These are phyloP conservation scores for Thalassiosira mediterranea DNA, from an alignment of 352 stramenopile species.

Conservation along the genomic window DNA sequence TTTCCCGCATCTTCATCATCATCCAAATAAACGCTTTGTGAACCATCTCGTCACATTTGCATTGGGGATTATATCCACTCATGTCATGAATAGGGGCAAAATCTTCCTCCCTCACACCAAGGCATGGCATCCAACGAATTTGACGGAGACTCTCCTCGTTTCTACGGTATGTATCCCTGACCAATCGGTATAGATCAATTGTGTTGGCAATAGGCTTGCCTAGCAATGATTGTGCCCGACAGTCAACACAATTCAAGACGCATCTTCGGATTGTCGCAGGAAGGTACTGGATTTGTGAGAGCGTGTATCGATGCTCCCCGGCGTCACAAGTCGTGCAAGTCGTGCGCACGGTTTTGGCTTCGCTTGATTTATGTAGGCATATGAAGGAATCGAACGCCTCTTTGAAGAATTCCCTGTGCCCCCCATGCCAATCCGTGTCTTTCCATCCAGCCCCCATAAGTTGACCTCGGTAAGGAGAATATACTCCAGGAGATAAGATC, in stretches of 20 bases:
- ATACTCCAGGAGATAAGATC: slow-evolving; percentile 7
- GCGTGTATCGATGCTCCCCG: slow-evolving; percentile 4
- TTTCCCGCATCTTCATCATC: too few species aligned
- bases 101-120: slow-evolving; percentile 12
- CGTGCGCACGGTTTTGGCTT: background rate
- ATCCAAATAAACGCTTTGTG: background rate
- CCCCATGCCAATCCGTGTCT: slow-evolving; percentile 13
- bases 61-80: slow-evolving; percentile 19
- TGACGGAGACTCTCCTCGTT: slow-evolving; percentile 1
- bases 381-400: slow-evolving; percentile 13
- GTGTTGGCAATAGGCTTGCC: slow-evolving; percentile 14
- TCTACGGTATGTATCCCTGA: slow-evolving; percentile 5
- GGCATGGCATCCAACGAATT: slow-evolving; percentile 31
- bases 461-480: slow-evolving; percentile 10
- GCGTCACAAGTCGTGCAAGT: too few species aligned
- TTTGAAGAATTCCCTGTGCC: background rate
- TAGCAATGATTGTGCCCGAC: slow-evolving; percentile 10
- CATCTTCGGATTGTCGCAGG: slow-evolving; percentile 29
- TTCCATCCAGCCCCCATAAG: slow-evolving; percentile 3
- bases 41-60: background rate
- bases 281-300: slow-evolving; percentile 25
- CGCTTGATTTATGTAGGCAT: slow-evolving; percentile 9
- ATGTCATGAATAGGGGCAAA: slow-evolving; percentile 14
- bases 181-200: slow-evolving; percentile 22
- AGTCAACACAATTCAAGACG: slow-evolving; percentile 17